These are phyloP conservation scores for Mortierella sp. DNA, from an alignment of 371 early-diverging fungal genomes.

Conservation along the genomic window DNA sequence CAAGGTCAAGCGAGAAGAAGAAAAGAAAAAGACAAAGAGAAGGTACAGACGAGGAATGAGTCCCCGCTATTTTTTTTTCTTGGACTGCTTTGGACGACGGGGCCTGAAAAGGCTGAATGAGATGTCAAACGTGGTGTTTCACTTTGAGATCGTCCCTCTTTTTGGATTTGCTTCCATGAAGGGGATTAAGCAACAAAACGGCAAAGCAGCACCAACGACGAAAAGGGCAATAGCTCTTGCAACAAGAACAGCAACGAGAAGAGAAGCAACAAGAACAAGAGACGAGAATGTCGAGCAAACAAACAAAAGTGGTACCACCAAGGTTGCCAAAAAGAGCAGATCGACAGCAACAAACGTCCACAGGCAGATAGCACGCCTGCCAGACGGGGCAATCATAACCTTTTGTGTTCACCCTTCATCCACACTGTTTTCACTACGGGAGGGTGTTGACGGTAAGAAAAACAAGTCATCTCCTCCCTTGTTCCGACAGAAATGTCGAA, in stretches of 20 bases:
- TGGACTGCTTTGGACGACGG: background rate
- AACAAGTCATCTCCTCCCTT: too few relatives aligned
- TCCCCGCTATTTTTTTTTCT: background rate
- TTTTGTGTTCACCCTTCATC: background rate
- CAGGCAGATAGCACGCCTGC: background rate
- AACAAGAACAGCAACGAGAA: background rate
- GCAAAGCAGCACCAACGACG: background rate
- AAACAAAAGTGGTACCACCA: constrained; percentile 7
- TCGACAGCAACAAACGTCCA: background rate
- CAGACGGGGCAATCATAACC: background rate
- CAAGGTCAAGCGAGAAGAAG: background rate
- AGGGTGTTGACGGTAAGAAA: background rate
- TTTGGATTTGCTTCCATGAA: background rate
- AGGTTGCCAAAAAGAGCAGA: background rate
- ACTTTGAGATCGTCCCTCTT: background rate
- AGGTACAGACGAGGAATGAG: background rate
- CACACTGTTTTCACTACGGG: background rate
- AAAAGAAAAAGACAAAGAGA: background rate
- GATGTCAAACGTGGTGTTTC: background rate
- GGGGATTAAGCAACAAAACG: constrained; percentile 2
- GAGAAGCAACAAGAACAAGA: background rate
- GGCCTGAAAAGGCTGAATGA: background rate
- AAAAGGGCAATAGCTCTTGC: background rate
- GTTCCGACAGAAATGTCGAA: background rate
- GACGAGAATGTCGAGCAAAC: background rate